Evolutionary conservation across 2,329 filamentous ascomycete species (phyloP), one percentile per base, ranked within the genome.

Genomic region (Cyphellophora europaea): DNA sequence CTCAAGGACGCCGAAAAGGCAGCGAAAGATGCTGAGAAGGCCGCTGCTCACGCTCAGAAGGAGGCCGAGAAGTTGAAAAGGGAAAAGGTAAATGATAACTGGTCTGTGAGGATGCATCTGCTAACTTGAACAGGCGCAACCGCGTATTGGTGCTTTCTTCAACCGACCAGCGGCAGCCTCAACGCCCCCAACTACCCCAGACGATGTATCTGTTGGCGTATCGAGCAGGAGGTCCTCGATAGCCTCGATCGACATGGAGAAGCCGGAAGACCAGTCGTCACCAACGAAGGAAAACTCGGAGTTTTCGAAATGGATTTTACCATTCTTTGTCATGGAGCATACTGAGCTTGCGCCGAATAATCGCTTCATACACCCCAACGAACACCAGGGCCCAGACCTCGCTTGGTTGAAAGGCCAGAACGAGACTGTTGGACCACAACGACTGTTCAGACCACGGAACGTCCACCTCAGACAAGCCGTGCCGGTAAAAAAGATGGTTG

Each of bases 261-360:
- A 39, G 11, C 32, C 38, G 30, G 11, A n/a, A n/a, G n/a, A n/a
- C n/a, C 44, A 27, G 62, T 65, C 40, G 46, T 53, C 43, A 4
- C 40, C 11, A 40, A 38, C 37, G 3, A 36, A 46, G 12, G 45
- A 49, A 25, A 43, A 52, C 35, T 47, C 72, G 0, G 69, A 74
- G 29, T 88, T 85, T 47, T 64, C 82, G 12, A 77, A 75, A 46
- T 65, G 70, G 21, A 96, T 96, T 51, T 72, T 86, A 19, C 78
- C 83, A 0, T 96, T 95, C 56, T 88, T 82, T 43, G 53, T 91
- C 30, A 81, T 85, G 39, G 69, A 77, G 3, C 72, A 85, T 50
- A 82, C 85, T 2, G 72, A 61, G n/a, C 48, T 95, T 35, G 86
- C 87, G 1, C 67, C 70, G 0, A 61, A 67, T 27, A 49, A 49